phyloP scores from a whole-genome alignment of 805 yeast species.

The Novakomyces olei region DNA sequence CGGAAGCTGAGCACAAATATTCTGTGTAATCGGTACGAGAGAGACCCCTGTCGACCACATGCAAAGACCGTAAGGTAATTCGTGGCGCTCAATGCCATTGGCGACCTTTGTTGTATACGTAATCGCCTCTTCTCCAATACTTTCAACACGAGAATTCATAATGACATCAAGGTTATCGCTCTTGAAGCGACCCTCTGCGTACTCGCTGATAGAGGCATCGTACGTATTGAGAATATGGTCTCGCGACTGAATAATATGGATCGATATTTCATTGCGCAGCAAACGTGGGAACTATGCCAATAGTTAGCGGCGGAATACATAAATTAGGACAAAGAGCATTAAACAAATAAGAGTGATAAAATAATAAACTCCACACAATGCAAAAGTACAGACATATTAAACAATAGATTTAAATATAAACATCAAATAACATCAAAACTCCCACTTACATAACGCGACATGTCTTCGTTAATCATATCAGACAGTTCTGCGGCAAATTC shows the following conservation, averaged over 20 bases:
- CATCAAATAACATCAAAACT: no score
- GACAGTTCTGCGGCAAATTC: constrained; percentile 53
- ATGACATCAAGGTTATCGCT: constrained; percentile 41
- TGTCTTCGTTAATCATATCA: constrained; percentile 44
- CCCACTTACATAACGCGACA: no score
- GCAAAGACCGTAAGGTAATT: constrained; percentile 44
- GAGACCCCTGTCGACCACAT: constrained; percentile 63
- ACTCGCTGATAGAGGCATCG: constrained; percentile 40
- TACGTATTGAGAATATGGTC: constrained; percentile 46
- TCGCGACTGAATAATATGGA: constrained; percentile 48
- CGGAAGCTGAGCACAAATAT: constrained; percentile 27
- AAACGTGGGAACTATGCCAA: constrained; percentile 39
- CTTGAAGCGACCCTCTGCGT: constrained; percentile 40
- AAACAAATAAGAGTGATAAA: no score
- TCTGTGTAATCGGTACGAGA: constrained; percentile 37
- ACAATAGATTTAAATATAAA: no score
- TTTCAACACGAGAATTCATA: constrained; percentile 37
- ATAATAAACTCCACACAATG: no score
- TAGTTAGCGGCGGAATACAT: no score
- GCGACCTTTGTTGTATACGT: constrained; percentile 31
- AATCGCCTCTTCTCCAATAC: constrained; percentile 34
- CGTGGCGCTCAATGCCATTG: constrained; percentile 19
- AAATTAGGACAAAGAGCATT: no score
- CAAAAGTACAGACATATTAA: no score
- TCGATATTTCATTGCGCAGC: constrained; percentile 38